Base-by-base conservation (phyloP, 371 early-diverging fungal genomes). In the Mucor racemosus region DNA sequence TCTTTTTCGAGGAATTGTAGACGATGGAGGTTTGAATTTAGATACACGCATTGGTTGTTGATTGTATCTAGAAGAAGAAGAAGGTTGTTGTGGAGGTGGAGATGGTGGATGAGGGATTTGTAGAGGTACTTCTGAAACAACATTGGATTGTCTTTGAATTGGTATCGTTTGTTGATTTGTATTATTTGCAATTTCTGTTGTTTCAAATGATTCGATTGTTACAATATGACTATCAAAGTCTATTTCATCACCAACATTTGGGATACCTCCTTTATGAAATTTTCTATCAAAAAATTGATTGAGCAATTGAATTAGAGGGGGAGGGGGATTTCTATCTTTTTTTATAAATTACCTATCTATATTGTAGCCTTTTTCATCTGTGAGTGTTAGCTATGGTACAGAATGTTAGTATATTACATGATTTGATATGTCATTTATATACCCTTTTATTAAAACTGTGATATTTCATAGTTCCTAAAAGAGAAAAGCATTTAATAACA, bases 201-300 rank as follows among this genome's bases (percentile, higher is more conserved):
- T 33, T 44, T 63, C 60, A 17, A 70, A 60, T 8, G 76, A 63
- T 55, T 88, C 89, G 4, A 89, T 71, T 0, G 84, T 82, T 3
- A 88, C 80, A 34, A 89, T 33, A 62, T 86, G 86, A 33, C 76
- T 73, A 55, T 89, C 89, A 77, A 89, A 88, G 56, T 88, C 88
- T 40, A 89, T 56, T 69, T 89, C 89, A 64, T 87, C 86, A 13
- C 87, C 89, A 7, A 72, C 76, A 14, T 44, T 44, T 1, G 85
- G 77, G 1, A 72, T 11, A 11, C 71, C 67, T 31, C 77, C 78
- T 60, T 81, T 83, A 38, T 73, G 61, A 50, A 88, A 87, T 33
- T 75, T 74, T 54, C 87, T 84, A 53, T 50, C 13, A n/a, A 21
- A 38, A 2, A 31, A 33, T 26, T 11, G 13, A 14, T 7, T 46